These are phyloP conservation scores for Daldinia eschscholtzii DNA, from an alignment of 2,329 filamentous ascomycete species.

Conservation along the genomic window DNA sequence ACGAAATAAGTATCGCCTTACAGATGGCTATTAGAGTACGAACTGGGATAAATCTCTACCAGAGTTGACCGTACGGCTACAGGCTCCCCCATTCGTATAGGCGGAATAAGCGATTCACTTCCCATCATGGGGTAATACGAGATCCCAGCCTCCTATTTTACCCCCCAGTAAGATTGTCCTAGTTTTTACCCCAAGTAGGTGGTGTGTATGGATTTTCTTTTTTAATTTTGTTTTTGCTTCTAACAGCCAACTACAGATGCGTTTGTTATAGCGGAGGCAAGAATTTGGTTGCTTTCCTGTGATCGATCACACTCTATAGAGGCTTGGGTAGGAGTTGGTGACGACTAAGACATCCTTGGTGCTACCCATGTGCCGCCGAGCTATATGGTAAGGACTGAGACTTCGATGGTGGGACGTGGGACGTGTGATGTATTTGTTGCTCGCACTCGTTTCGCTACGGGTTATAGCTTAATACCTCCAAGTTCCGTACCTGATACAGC, in stretches of 20 bases:
- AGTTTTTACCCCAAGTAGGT: background rate
- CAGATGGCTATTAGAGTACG: background rate
- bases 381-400: too few species aligned
- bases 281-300: background rate
- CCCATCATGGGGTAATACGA: slow-evolving; percentile 5
- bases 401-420: too few species aligned
- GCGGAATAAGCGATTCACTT: slow-evolving; percentile 1
- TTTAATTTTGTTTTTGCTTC: background rate
- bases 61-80: background rate
- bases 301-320: too few species aligned
- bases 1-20: background rate
- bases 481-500: slow-evolving; percentile 49
- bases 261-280: background rate
- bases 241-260: background rate
- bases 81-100: background rate
- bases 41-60: background rate
- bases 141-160: background rate
- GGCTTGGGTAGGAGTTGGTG: too few species aligned
- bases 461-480: slow-evolving; percentile 51
- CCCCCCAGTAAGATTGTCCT: background rate
- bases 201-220: background rate
- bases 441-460: slow-evolving; percentile 32
- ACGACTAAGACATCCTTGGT: too few species aligned
- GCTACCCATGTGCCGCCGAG: too few species aligned
- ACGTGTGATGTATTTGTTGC: background rate